Conservation (phyloP, 2,329 filamentous ascomycete species). For the Neofusicoccum kwambonambiense region DNA sequence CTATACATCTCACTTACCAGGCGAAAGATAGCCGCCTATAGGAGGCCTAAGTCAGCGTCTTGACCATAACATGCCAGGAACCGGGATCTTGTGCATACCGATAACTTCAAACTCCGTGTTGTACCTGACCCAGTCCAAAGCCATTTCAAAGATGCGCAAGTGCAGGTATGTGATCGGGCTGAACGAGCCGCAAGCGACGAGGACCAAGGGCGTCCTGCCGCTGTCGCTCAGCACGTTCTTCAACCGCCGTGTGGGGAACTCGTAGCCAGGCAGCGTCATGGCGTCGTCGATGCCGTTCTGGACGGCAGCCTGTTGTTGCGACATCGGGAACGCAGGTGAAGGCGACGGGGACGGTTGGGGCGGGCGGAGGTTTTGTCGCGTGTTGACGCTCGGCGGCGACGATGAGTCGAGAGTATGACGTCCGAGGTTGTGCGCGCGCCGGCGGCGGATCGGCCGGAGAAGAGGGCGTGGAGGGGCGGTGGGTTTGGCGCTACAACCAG, state of each 20-base stretch:
- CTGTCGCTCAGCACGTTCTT: constrained; percentile 56
- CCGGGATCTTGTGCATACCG: constrained; percentile 62
- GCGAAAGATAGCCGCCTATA: constrained; percentile 14
- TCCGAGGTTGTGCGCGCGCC: constrained; percentile 13
- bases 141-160: constrained; percentile 86
- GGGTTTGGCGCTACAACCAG: background rate
- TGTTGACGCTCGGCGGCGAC: constrained; percentile 7
- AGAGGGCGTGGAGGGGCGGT: background rate
- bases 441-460: constrained; percentile 18
- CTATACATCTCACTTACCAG: background rate
- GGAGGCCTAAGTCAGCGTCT: background rate
- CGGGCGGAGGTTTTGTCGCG: background rate
- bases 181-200: constrained; percentile 70
- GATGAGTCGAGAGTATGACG: constrained; percentile 18
- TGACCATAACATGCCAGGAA: background rate
- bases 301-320: constrained; percentile 17
- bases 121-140: constrained; percentile 73
- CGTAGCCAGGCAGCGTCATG: constrained; percentile 50
- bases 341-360: background rate
- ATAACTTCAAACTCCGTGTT: constrained; percentile 75
- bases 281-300: constrained; percentile 28
- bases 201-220: constrained; percentile 58
- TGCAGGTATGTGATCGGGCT: constrained; percentile 75
- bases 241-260: constrained; percentile 62
- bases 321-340: background rate